Conservation (phyloP, 805 yeast species). For the Ogataea methanolica region DNA sequence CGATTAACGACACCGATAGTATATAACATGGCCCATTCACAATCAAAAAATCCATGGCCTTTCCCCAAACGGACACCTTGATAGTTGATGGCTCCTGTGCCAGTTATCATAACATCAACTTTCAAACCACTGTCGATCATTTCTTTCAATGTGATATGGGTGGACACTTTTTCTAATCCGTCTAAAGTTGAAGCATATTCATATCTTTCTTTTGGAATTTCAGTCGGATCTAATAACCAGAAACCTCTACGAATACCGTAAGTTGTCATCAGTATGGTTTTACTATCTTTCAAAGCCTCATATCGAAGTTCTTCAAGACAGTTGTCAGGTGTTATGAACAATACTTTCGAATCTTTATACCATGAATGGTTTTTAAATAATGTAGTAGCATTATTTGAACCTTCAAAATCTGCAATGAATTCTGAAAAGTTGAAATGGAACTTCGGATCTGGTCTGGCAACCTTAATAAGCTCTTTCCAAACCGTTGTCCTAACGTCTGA, state of each 20-base stretch:
- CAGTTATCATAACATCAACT: constrained; percentile 27
- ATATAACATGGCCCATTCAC: constrained; percentile 30
- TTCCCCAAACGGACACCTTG: constrained; percentile 29
- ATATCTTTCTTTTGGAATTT: constrained; percentile 16
- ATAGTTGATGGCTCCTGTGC: constrained; percentile 29
- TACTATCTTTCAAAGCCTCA: constrained; percentile 21
- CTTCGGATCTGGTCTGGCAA: constrained; percentile 28
- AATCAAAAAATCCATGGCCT: constrained; percentile 30
- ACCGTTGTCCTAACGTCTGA: constrained; percentile 24
- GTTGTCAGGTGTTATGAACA: constrained; percentile 29
- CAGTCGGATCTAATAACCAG: constrained; percentile 21
- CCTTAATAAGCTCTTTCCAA: constrained; percentile 25
- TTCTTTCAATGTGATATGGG: constrained; percentile 15
- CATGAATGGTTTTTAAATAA: constrained; percentile 11
- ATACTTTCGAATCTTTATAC: constrained; percentile 10
- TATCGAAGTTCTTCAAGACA: constrained; percentile 26
- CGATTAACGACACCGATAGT: constrained; percentile 20
- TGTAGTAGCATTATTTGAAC: constrained; percentile 21
- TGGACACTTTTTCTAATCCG: constrained; percentile 26
- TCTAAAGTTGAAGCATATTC: constrained; percentile 27
- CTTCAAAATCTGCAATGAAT: constrained; percentile 30
- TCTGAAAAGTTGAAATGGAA: constrained; percentile 29
- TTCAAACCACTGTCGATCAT: constrained; percentile 12
- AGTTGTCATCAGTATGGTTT: constrained; percentile 26
- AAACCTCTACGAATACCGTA: constrained; percentile 29